phyloP scores from a whole-genome alignment of 202 grass and related monocot genomes.

The Zoysia matrella region DNA sequence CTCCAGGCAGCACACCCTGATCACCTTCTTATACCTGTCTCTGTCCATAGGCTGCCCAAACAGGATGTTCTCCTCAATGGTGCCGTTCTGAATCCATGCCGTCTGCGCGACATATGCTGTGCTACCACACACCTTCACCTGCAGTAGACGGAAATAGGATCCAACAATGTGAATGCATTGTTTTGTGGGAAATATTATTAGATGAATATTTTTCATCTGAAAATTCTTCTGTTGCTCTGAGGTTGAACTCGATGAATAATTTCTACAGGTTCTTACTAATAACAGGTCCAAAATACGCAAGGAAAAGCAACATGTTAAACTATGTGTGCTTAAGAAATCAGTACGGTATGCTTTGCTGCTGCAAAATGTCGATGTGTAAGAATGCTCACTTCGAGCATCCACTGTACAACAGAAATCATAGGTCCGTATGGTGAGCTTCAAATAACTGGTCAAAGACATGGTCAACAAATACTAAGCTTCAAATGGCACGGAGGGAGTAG shows the following conservation, averaged over 20 bases:
- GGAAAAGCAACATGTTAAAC: no score
- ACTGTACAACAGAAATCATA: no score
- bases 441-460: no score
- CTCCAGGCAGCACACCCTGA: constrained; percentile 89
- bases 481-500: no score
- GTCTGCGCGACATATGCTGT: constrained; percentile 92
- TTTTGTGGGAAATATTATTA: neutral
- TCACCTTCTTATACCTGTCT: constrained; percentile 76
- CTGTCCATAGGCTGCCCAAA: constrained; percentile 80
- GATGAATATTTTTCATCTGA: neutral
- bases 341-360: no score
- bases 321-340: no score
- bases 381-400: no score
- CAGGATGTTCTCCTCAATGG: constrained; percentile 94
- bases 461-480: no score
- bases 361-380: no score
- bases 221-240: neutral
- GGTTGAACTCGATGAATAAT: neutral
- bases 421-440: no score
- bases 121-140: constrained; percentile 90
- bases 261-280: no score
- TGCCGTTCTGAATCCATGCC: constrained; percentile 97
- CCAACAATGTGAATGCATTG: neutral
- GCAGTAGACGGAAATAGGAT: constrained; percentile 3
- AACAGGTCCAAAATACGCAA: no score